Evolutionary conservation across 306 rosid species (phyloP).

Genomic region (Delonix regia): DNA sequence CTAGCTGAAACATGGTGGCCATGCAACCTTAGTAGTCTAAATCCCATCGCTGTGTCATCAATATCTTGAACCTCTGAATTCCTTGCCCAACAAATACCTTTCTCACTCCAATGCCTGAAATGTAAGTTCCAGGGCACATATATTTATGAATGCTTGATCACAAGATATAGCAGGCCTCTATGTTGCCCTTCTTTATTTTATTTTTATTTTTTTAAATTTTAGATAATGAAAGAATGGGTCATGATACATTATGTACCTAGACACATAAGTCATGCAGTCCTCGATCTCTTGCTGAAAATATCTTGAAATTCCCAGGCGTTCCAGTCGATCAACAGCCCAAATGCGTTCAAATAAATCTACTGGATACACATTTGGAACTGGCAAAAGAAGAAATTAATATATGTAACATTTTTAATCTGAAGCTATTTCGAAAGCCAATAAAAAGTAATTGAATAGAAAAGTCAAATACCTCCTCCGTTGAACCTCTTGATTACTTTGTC

Average conservation of each 20-base stretch:
- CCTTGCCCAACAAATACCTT: slow-evolving; percentile 88
- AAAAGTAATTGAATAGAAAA: neutral
- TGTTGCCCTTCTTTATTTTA: too few relatives aligned
- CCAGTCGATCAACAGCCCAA: slow-evolving; percentile 73
- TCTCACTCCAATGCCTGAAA: slow-evolving; percentile 72
- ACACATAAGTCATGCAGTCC: slow-evolving; percentile 54
- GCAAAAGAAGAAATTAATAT: neutral
- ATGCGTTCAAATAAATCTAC: slow-evolving; percentile 81
- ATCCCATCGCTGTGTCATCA: slow-evolving; percentile 93
- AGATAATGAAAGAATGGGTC: neutral
- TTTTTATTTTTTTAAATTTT: too few relatives aligned
- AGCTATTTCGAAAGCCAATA: neutral
- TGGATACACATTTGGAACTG: slow-evolving; percentile 85
- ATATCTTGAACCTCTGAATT: slow-evolving; percentile 72
- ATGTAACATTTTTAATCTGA: neutral
- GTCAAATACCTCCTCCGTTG: slow-evolving; percentile 75
- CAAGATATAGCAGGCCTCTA: too few relatives aligned
- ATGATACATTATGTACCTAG: slow-evolving; percentile 42
- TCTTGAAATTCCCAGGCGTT: slow-evolving; percentile 77
- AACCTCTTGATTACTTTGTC: slow-evolving; percentile 46
- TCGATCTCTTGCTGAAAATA: slow-evolving; percentile 57
- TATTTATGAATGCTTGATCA: neutral
- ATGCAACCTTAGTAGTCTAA: slow-evolving; percentile 67
- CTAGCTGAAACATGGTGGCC: slow-evolving; percentile 69
- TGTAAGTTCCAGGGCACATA: neutral